These are phyloP conservation scores for Strobilomyces echinocephalus DNA, from an alignment of 768 basidiomycete species.

Conservation along the genomic window DNA sequence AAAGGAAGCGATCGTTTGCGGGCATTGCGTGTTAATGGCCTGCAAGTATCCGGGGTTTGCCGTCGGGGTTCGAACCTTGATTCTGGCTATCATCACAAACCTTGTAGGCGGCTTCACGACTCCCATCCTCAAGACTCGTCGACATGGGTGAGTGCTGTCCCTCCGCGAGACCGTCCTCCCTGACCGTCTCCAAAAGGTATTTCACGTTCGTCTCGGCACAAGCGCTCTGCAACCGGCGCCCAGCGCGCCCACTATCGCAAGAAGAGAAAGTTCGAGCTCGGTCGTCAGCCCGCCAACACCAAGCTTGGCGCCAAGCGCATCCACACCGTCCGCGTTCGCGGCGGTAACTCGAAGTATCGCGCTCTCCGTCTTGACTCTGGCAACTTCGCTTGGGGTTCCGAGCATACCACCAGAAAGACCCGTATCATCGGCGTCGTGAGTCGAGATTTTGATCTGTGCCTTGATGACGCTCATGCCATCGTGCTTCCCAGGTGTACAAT, in stretches of 20 bases:
- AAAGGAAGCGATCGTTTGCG: slow-evolving; percentile 11
- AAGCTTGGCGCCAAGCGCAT: slow-evolving; percentile 95
- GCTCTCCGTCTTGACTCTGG: slow-evolving; percentile 95
- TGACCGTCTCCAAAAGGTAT: slow-evolving; percentile 63
- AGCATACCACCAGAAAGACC: slow-evolving; percentile 91
- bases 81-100: slow-evolving; percentile 52
- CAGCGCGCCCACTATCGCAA: slow-evolving; percentile 96
- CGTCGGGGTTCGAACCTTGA: slow-evolving; percentile 37
- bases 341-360: slow-evolving; percentile 92
- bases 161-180: neutral
- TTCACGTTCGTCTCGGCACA: slow-evolving; percentile 94
- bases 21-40: too few species aligned
- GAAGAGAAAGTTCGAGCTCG: slow-evolving; percentile 99
- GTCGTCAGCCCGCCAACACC: slow-evolving; percentile 96
- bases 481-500: slow-evolving; percentile 77
- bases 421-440: slow-evolving; percentile 92
- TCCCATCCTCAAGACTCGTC: slow-evolving; percentile 64
- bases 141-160: slow-evolving; percentile 66
- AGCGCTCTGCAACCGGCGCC: slow-evolving; percentile 89
- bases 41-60: slow-evolving; percentile 9
- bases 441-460: slow-evolving; percentile 19
- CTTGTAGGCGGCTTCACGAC: slow-evolving; percentile 31
- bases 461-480: slow-evolving; percentile 5
- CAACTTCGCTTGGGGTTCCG: slow-evolving; percentile 99
- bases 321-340: slow-evolving; percentile 92